Base-by-base conservation (phyloP, 345 rosid genomes). In the Noccaea caerulescens region DNA sequence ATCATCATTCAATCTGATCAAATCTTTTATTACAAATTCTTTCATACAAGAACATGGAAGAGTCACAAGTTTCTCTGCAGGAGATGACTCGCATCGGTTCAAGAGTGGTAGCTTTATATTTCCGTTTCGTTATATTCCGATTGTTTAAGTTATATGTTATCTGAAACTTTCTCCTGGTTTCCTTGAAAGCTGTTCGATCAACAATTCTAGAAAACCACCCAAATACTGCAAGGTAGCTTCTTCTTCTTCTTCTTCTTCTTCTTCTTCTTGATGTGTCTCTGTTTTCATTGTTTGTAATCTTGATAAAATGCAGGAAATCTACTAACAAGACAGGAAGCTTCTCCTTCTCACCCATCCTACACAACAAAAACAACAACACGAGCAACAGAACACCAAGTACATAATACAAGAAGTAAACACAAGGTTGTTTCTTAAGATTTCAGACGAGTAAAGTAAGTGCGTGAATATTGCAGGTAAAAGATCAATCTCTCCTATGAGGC, bases 401-500 rank as follows among this genome's bases (percentile, higher is more conserved):
- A 27, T 27, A 3, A 27, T 38, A 44, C 45, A 58, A 23, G 14
- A 58, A 50, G 72, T 50, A 73, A 20, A 39, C 13, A 32, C 44
- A 30, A 52, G 70, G 11, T n/a, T 18, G 46, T 11, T 49, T 49
- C 1, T 49, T 39, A 27, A 20, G 14, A 23, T 27, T 25, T 58
- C 8, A 50, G 49, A 39, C 44, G 42, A 49, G 13, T 61, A 20
- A 47, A 34, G 37, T 25, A 30, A 27, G 30, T 58, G 72, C 62
- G 53, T 58, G 42, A 44, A 27, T 44, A 7, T 58, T 32, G 23
- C 79, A 92, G 97, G 69, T 70, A 83, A 77, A 74, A 68, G 76
- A 72, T 12, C 86, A 41, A 42, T 73, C 34, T 85, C 98, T 65
- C 92, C 93, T 3, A 72, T 71, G 43, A 82, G 75, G 3, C 80